phyloP scores from a whole-genome alignment of 2,329 filamentous ascomycete species.

The Verruconis gallopava region DNA sequence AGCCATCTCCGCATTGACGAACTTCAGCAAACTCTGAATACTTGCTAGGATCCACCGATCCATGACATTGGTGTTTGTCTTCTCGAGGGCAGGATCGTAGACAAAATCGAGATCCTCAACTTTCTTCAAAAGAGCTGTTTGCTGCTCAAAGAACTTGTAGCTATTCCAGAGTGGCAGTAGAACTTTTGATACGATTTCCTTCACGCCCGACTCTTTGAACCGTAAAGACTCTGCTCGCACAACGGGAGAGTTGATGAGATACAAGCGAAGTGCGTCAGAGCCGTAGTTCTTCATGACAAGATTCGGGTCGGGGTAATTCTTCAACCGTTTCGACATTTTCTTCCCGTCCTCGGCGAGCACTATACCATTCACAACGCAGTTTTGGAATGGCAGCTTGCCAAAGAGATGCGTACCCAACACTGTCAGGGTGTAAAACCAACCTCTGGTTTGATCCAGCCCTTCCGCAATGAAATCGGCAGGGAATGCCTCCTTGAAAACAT shows the following conservation, averaged over 20 bases:
- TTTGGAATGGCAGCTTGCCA: conserved; percentile 75
- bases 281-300: conserved; percentile 80
- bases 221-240: conserved; percentile 80
- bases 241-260: conserved; percentile 92
- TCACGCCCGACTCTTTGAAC: conserved; percentile 86
- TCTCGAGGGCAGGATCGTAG: conserved; percentile 64
- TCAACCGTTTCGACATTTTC: conserved; percentile 96
- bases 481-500: conserved; percentile 67
- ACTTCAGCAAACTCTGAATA: conserved; percentile 80
- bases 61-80: conserved; percentile 80
- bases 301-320: conserved; percentile 86
- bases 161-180: conserved; percentile 89
- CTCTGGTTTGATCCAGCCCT: conserved; percentile 82
- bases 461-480: conserved; percentile 92
- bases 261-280: conserved; percentile 84
- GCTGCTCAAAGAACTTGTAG: conserved; percentile 91
- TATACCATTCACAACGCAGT: conserved; percentile 92
- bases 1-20: conserved; percentile 86
- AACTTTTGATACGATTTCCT: conserved; percentile 88
- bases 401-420: conserved; percentile 84
- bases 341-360: conserved; percentile 90
- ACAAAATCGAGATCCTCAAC: conserved; percentile 61
- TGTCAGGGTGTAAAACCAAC: conserved; percentile 91
- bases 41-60: conserved; percentile 90
- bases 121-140: conserved; percentile 78